Base-by-base conservation (phyloP, 2,329 filamentous ascomycete species). In the Tolypocladium tropicale region DNA sequence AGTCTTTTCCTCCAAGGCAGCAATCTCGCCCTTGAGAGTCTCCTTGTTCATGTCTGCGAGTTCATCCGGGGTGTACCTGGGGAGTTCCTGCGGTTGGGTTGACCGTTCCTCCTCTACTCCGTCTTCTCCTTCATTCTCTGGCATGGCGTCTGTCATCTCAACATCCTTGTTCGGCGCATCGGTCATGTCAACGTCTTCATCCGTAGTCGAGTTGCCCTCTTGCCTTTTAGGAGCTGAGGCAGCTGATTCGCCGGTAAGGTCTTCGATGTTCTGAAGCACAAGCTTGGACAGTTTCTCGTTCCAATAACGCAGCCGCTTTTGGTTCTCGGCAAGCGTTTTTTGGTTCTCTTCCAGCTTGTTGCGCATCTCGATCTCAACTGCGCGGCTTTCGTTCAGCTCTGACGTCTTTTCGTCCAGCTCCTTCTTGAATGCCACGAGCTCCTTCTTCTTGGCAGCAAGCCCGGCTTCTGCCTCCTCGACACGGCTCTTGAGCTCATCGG, bases 311-410 rank as follows among this genome's bases (percentile, higher is more conserved):
- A 89, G 80, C 58, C 89, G 85, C 72, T 89, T 92, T 69, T 95
- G 85, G 71, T 95, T 96, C 67, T 97, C 93, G 0, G 76, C 72
- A 16, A 97, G 80, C 11, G 86, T 83, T 74, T 99, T 99, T 62
- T 96, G 89, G 69, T 93, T 94, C 68, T 97, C 93, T 67, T 97
- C 94, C 1, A 99, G 85, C 74, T 95, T 95, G 73, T 97, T 97
- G 60, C 89, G 88, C 91, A 97, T 96, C 72, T 99, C 94, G 59
- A 99, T 96, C 71, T 99, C 94, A 3, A 87, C 78, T 0, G 90
- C 92, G 11, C 93, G 84, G 0, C 88, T 95, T 66, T 90, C 88
- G 67, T 97, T 96, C 56, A 97, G 79, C 68, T 95, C 90, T 0
- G 85, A 76, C 2, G 84, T 88, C 77, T 92, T 95, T 64, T 89